phyloP scores from a whole-genome alignment of 768 basidiomycete genomes.

The Hysterangium stoloniferum region DNA sequence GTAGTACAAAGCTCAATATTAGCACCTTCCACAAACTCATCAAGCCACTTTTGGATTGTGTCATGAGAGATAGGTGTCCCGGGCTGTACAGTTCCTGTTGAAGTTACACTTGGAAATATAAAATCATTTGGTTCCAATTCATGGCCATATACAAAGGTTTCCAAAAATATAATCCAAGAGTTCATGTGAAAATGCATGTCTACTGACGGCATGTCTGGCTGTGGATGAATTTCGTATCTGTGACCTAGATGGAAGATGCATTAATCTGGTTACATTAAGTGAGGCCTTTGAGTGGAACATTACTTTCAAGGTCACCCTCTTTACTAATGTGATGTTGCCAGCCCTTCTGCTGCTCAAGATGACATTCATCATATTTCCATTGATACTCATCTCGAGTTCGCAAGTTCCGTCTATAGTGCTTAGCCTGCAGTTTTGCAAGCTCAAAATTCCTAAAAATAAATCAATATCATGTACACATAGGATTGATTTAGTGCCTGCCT shows the following conservation, averaged over 20 bases:
- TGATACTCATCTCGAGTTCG: neutral
- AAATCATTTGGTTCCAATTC: slow-evolving; percentile 21
- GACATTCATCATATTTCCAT: slow-evolving; percentile 17
- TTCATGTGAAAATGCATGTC: slow-evolving; percentile 16
- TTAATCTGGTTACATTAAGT: neutral
- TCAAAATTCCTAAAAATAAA: neutral
- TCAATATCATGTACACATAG: too few species aligned
- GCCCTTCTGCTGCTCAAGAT: slow-evolving; percentile 18
- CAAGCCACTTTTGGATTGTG: slow-evolving; percentile 22
- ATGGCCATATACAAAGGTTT: slow-evolving; percentile 15
- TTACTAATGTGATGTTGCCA: slow-evolving; percentile 22
- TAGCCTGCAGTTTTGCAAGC: neutral
- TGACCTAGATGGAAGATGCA: too few species aligned
- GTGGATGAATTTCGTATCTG: slow-evolving; percentile 28
- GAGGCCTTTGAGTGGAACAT: neutral
- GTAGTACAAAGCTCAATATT: slow-evolving; percentile 22
- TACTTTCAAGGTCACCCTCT: slow-evolving; percentile 14
- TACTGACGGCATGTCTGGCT: slow-evolving; percentile 23
- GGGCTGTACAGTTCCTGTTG: slow-evolving; percentile 22
- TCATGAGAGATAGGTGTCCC: slow-evolving; percentile 22
- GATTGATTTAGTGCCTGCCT: too few species aligned
- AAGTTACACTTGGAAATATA: slow-evolving; percentile 25
- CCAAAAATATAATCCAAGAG: neutral
- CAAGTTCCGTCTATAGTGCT: neutral
- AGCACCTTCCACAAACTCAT: slow-evolving; percentile 20